Conservation (phyloP, 2,329 filamentous ascomycete genomes). For the Fusarium sterilihyphosum region DNA sequence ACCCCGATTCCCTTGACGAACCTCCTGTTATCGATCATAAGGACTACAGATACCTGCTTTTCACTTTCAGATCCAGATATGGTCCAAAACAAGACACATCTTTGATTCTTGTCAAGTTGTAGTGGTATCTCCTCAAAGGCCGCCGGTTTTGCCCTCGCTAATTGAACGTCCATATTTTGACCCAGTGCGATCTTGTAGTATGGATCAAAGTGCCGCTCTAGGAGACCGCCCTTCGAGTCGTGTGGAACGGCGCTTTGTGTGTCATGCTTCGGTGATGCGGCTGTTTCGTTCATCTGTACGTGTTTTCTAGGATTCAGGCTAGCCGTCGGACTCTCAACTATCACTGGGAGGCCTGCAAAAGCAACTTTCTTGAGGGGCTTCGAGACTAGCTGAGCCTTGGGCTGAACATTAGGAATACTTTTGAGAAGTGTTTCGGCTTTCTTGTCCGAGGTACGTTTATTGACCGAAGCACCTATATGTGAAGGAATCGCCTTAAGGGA, state of each 20-base stretch:
- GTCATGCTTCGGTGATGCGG: neutral
- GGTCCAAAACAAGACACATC: neutral
- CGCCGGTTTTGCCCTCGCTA: neutral
- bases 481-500: neutral
- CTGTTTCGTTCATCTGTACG: neutral
- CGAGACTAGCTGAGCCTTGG: neutral
- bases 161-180: neutral
- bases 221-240: too few species aligned
- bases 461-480: neutral
- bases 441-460: neutral
- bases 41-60: neutral
- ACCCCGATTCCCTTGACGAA: neutral
- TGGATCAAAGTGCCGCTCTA: neutral
- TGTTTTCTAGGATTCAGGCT: neutral
- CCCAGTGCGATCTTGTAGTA: neutral
- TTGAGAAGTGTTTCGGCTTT: neutral
- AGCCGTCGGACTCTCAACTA: neutral
- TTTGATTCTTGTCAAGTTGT: neutral
- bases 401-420: too few species aligned
- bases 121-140: too few species aligned
- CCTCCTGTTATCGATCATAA: neutral
- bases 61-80: neutral
- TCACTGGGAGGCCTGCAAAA: neutral
- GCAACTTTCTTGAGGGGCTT: neutral
- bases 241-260: too few species aligned